Conservation (phyloP, 2,329 filamentous ascomycete genomes). For the Drechslerella dactyloides region DNA sequence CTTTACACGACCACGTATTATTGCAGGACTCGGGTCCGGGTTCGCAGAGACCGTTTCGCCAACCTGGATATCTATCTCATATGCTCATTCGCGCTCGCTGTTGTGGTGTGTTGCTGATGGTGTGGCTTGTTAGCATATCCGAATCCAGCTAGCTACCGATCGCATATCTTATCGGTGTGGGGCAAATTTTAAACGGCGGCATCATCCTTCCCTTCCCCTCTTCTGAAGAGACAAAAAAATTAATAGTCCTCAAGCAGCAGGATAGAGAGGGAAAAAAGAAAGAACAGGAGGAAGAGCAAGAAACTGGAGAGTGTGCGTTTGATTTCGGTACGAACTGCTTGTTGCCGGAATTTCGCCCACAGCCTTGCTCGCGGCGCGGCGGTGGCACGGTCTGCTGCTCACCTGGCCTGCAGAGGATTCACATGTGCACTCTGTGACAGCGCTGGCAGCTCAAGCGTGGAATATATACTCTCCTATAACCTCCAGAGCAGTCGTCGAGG, state of each 20-base stretch:
- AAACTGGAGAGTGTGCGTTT: no score
- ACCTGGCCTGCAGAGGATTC: background rate
- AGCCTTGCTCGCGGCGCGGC: no score
- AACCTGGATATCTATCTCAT: no score
- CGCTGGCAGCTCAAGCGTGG: background rate
- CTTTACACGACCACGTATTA: no score
- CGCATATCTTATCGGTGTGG: constrained; percentile 6
- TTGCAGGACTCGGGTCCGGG: no score
- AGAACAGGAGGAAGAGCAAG: background rate
- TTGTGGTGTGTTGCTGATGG: background rate
- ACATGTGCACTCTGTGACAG: background rate
- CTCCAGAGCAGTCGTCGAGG: background rate
- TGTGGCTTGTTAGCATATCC: background rate
- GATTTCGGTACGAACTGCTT: no score
- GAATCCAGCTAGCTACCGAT: constrained; percentile 6
- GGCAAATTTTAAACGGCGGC: constrained; percentile 6
- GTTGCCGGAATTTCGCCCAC: no score
- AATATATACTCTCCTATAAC: background rate
- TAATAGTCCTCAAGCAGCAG: background rate
- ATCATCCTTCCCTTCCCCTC: constrained; percentile 3
- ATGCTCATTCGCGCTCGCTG: no score
- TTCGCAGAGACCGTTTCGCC: no score
- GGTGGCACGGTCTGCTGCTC: no score
- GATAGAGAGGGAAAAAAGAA: constrained; percentile 1
- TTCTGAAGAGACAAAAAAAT: constrained; percentile 1